Base-by-base conservation (phyloP, 768 basidiomycete species). In the Suillus subluteus region DNA sequence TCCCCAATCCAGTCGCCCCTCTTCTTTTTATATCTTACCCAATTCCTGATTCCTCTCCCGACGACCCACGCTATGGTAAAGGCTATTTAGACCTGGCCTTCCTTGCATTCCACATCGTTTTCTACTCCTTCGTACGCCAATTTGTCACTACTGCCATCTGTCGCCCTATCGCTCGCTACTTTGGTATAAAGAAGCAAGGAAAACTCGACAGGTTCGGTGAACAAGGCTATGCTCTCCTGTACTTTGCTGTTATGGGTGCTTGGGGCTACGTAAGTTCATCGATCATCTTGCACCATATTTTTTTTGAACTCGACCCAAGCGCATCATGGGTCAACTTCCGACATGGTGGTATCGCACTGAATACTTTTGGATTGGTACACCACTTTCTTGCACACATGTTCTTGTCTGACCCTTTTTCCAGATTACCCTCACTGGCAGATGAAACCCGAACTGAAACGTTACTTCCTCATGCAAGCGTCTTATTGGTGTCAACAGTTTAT, bases 401-500 rank as follows among this genome's bases (percentile, higher is more conserved):
- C n/a, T 16, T 55, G 5, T 50, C 23, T 38, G 4, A 50, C 37
- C 40, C 40, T 26, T 41, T 12, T 41, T 21, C 3, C 46, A 95
- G 94, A 87, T 65, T 98, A 97, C 73, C 96, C 96, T 21, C 88
- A 93, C 73, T 94, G 92, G 90, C 85, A 91, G 56, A 93, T 99
- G 91, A 86, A 85, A 32, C 88, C 89, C 0, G 85, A 88, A 68
- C 80, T 99, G 71, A 99, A 99, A 80, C 78, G 85, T 55, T 99
- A 98, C 81, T 99, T 99, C 76, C 88, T 99, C 65, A 87, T 96
- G 81, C 97, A 99, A 75, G 86, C 87, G 67, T 84, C 96, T 2
- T 98, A 98, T 78, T 99, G 98, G 98, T 86, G 88, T 58, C 96
- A 99, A 74, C 96, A 99, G 76, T 84, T 96, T 67, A 78, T 99